Evolutionary conservation across 1,284 basidiomycete species (phyloP), one percentile per base, ranked within the genome.

Genomic region (Apiotrichum mycotoxinovorans): DNA sequence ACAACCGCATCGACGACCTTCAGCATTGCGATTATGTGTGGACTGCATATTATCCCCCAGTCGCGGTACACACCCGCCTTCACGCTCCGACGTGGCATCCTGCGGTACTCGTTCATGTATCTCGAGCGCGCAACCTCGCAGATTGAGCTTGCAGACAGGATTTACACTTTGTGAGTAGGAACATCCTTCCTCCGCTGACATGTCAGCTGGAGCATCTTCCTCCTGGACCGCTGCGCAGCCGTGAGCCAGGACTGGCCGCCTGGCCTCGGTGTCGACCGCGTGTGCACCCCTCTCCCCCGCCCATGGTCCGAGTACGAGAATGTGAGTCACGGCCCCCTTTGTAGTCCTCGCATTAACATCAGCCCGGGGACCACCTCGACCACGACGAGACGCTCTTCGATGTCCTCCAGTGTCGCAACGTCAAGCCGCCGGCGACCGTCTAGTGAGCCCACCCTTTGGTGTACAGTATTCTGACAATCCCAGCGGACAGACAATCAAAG

Each of bases 131-230:
- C 60, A 2, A 11, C 12, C 12, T 56, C 57, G 27, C 42, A 43
- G 22, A 41, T 60, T 22, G 63, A 65, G 22, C 25, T 62, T 25
- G 63, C 60, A 11, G 63, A 65, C 18, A 25, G 60, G 5, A 60
- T 65, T 30, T 62, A 62, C 35, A 47, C 60, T 14, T 65, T 65
- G 63, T 65, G 43, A 56, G 63, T 51, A n/a, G 17, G 12, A 1
- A 17, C 34, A 4, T 8, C 1, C 2, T 20, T 20, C 5, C 2
- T 27, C 23, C 3, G 41, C 51, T 56, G 38, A 41, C 45, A 27
- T 7, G 30, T 11, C 43, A 65, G 63, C 51, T 65, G 63, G 63
- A 56, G 57, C 11, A 37, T 65, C 14, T 54, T 58, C 15, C 27
- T 65, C 34, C 49, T 60, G 5, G 60, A 65, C 34, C 41, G 57